phyloP scores from a whole-genome alignment of 31 red algal genomes.

The Odonthalia washingtoniensis region DNA sequence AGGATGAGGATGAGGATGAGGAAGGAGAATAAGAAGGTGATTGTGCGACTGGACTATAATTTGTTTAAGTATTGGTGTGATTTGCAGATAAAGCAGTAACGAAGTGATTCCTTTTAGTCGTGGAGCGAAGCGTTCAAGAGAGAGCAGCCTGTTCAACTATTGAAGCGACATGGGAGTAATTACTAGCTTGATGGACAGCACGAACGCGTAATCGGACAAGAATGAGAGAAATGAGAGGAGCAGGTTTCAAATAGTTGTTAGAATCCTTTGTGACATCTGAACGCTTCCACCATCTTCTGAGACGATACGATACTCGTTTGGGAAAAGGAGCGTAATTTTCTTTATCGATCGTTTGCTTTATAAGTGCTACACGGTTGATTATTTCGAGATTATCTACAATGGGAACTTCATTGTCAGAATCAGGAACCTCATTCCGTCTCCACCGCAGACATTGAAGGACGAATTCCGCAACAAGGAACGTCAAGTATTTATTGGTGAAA shows the following conservation, averaged over 20 bases:
- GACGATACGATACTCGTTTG: constrained; percentile 48
- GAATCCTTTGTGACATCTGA: constrained; percentile 35
- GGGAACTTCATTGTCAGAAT: constrained; percentile 48
- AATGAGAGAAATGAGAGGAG: constrained; percentile 62
- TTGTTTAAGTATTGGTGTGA: too few relatives aligned
- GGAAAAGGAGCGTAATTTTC: constrained; percentile 53
- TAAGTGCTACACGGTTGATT: constrained; percentile 54
- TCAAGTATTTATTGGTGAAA: neutral
- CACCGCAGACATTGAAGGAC: neutral
- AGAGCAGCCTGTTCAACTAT: neutral
- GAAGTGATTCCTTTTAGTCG: neutral
- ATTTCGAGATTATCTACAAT: constrained; percentile 44
- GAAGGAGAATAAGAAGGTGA: constrained; percentile 2
- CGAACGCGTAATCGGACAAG: constrained; percentile 55
- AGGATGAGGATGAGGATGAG: constrained; percentile 47
- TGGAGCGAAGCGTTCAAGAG: constrained; percentile 1
- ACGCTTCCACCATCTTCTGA: constrained; percentile 62
- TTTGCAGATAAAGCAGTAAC: constrained; percentile 2
- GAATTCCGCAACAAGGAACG: neutral
- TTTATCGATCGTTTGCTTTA: constrained; percentile 31
- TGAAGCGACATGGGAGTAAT: constrained; percentile 49
- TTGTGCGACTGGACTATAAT: neutral
- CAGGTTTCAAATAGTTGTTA: constrained; percentile 30
- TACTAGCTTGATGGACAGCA: constrained; percentile 46
- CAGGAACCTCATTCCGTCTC: neutral